These are phyloP conservation scores for Lipomyces yamadae DNA, from an alignment of 805 yeast species.

Conservation along the genomic window DNA sequence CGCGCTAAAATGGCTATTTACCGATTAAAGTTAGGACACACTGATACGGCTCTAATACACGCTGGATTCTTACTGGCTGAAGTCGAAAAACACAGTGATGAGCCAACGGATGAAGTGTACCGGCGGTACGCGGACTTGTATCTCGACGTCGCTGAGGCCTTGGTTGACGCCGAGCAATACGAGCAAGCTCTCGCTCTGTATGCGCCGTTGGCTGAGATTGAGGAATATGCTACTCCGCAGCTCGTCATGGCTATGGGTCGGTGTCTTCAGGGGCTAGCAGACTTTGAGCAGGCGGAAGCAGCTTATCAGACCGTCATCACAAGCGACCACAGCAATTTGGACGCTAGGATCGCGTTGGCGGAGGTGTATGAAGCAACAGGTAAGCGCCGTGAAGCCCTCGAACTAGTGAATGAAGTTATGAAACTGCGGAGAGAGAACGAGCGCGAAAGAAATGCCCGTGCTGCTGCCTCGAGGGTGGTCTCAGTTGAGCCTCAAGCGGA, in stretches of 20 bases:
- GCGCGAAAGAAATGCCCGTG: constrained; percentile 19
- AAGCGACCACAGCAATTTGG: constrained; percentile 57
- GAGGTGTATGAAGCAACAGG: constrained; percentile 66
- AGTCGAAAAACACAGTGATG: constrained; percentile 18
- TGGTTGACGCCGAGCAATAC: constrained; percentile 70
- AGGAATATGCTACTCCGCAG: constrained; percentile 48
- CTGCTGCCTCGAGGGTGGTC: constrained; percentile 4
- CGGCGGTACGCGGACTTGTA: constrained; percentile 73
- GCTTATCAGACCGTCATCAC: constrained; percentile 60
- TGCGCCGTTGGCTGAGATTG: constrained; percentile 59
- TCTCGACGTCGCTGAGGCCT: constrained; percentile 72
- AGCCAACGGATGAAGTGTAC: constrained; percentile 57
- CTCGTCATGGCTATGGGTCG: constrained; percentile 67
- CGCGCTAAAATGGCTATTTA: constrained; percentile 78
- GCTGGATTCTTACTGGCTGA: constrained; percentile 45
- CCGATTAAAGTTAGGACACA: constrained; percentile 66
- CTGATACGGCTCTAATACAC: constrained; percentile 74
- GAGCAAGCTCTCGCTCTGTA: constrained; percentile 78
- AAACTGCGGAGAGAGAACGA: constrained; percentile 35
- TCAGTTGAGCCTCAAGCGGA: neutral
- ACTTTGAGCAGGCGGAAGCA: constrained; percentile 65
- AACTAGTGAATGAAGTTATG: constrained; percentile 42
- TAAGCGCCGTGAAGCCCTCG: constrained; percentile 43
- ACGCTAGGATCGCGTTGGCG: constrained; percentile 75
- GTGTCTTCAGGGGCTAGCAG: constrained; percentile 75